Base-by-base conservation (phyloP, 2,329 filamentous ascomycete genomes). In the Arthrobotrys sinensis region DNA sequence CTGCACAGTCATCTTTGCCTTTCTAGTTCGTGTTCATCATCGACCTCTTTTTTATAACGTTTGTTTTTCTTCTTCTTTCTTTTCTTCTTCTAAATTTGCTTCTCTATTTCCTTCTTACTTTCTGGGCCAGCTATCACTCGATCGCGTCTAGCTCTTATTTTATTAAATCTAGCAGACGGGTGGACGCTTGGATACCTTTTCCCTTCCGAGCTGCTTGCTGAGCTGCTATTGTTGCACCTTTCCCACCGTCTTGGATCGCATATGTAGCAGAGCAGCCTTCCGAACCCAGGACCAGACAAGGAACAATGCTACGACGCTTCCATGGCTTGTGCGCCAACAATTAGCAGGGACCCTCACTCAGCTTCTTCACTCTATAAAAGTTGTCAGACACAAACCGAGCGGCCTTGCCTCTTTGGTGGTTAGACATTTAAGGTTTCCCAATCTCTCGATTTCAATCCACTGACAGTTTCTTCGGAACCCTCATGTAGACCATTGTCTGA, bases 11-110 rank as follows among this genome's bases (percentile, higher is more conserved):
- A 65, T 48, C 63, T 65, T 77, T 50, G 36, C 14, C 71, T 69
- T 82, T 79, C 75, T 67, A 77, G 71, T 69, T 71, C 81, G 79
- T 79, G 81, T 21, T 69, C 63, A 71, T 28, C 46, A 40, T 69
- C 52, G 21, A 38, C 62, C 52, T 57, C 55, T 34, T 66, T n/a
- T 69, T 76, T 60, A 34, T 53, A 46, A 46, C 19, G 36, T 57
- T 57, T 36, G 69, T 68, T 46, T 68, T 65, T 67, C 52, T 75
- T 24, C 32, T 60, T 53, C 46, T 7, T 43, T 32, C 21, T 32
- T n/a, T 71, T 53, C 43, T 53, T 55, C 46, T 52, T 66, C 40
- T 45, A 40, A 52, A 40, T 69, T 67, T 69, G 40, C 43, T 69
- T 70, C 53, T 76, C 40, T 36, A 36, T 14, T 32, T 40, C 16